Evolutionary conservation across 2,329 filamentous ascomycete genomes (phyloP), one percentile per base, ranked within the genome.

Genomic region (Fusarium annulatum): DNA sequence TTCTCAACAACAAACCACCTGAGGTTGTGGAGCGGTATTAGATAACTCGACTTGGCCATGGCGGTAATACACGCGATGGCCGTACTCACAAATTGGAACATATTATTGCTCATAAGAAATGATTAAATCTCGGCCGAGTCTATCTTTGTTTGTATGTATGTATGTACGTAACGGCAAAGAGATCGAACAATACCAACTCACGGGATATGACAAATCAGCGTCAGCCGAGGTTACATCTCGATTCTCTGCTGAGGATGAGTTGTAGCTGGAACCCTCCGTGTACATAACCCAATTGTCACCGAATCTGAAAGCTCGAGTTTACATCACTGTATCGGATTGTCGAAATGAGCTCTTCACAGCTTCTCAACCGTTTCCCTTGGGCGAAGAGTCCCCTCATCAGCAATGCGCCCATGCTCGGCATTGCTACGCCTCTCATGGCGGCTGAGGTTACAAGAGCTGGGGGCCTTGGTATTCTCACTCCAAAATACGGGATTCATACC

Each of bases 1-100:
- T 90, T 58, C 79, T 91, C 57, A 84, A 85, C 71, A 91, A 91
- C 79, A 90, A 89, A 83, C 88, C 88, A 6, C 84, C 85, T 64
- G 82, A 74, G 76, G 74, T 86, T 38, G 72, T 77, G 7, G 74
- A 77, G 70, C 79, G 85, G 39, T 61, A 53, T 23, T 41, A 51
- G 38, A 14, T 33, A 12, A 15, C 51, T 53, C 18, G 36, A 21
- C 9, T 16, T 26, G 18, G 12, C 19, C 19, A 46, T n/a, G n/a
- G 34, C 26, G 45, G 19, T 14, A 48, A 36, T 18, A 36, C 23
- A 34, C 12, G 4, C 10, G 19, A 39, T 28, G 34, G 23, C 36
- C 19, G 34, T 28, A 28, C 51, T 53, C 51, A 21, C 19, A 53
- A 39, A 53, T 39, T 16, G 34, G 51, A 28, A 53, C 51, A 39